phyloP scores from a whole-genome alignment of 2,329 filamentous ascomycete species.

The Neoscytalidium dimidiatum region DNA sequence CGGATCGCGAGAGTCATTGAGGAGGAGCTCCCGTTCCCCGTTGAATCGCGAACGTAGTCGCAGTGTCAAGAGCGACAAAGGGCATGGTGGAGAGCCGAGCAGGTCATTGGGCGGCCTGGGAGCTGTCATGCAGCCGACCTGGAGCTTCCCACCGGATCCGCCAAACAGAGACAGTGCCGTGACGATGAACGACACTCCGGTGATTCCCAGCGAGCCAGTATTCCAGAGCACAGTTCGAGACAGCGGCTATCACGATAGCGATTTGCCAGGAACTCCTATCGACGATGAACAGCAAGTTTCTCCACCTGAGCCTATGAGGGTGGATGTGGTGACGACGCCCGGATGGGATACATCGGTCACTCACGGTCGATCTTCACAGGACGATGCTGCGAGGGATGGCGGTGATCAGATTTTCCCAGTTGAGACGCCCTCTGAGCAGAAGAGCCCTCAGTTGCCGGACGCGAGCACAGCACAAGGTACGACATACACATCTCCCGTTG shows the following conservation, averaged over 20 bases:
- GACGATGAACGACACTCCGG: slow-evolving; percentile 47
- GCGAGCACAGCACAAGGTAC: slow-evolving; percentile 20
- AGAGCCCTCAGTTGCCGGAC: slow-evolving; percentile 21
- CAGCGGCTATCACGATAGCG: slow-evolving; percentile 44
- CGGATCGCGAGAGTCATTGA: background rate
- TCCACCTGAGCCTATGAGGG: background rate
- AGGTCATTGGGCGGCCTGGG: background rate
- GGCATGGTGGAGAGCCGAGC: background rate
- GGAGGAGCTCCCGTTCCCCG: background rate
- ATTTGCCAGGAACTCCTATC: background rate
- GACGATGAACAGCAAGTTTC: background rate
- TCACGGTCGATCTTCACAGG: background rate
- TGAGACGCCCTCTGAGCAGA: slow-evolving; percentile 1
- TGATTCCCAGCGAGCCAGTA: slow-evolving; percentile 31
- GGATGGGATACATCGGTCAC: slow-evolving; percentile 23
- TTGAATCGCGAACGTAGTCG: background rate
- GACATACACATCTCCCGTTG: slow-evolving; percentile 26
- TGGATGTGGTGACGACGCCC: slow-evolving; percentile 23
- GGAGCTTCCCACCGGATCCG: slow-evolving; percentile 38
- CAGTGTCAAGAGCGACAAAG: background rate
- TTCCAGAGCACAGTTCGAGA: slow-evolving; percentile 39
- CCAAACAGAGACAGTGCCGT: slow-evolving; percentile 42
- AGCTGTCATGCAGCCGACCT: slow-evolving; percentile 26
- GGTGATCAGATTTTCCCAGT: background rate
- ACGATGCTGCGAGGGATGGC: background rate